Base-by-base conservation (phyloP, 352 stramenopile species). In the Phytopythium kandeliae region DNA sequence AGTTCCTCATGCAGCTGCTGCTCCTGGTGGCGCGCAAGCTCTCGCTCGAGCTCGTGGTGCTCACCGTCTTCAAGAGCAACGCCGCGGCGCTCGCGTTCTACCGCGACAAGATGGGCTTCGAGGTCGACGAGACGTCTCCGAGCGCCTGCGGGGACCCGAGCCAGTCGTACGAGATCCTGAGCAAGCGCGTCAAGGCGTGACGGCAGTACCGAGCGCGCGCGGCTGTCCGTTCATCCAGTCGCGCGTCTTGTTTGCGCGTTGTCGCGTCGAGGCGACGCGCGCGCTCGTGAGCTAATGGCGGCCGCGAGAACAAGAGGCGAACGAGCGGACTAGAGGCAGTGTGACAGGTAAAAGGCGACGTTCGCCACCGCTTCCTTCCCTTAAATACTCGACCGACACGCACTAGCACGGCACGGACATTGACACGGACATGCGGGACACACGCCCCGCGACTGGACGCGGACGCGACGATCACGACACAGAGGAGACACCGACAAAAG, bases 11-110 rank as follows among this genome's bases (percentile, higher is more conserved):
- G 89, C 78, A 81, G 43, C 65, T 97, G 22, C 58, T 97, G 48
- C 71, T 96, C 54, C 59, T 91, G 13, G 78, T 97, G 31, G 89
- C 78, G 26, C 62, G 73, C 31, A 69, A 82, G 48, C 71, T 86
- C 51, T 46, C 62, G 21, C 94, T 98, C 83, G 63, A 92, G 43
- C 89, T 96, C 59, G 74, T 98, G 30, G 73, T 98, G 52, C 72
- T 98, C 45, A 98, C 94, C 3, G 94, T 98, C 21, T 98, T 98
- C 57, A 96, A 97, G 65, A 60, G 48, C 7, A 98, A 98, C 63
- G 48, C 59, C 11, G 50, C 57, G 10, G 94, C 94, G 11, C 83
- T 97, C 70, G 58, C 55, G 24, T 98, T 98, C 67, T 98, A 98
- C 67, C 71, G 62, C 43, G 55, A 85, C 25, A 90, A 74, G 33